Evolutionary conservation across 1,284 basidiomycete genomes (phyloP).

Genomic region (Irpex rosettiformis): DNA sequence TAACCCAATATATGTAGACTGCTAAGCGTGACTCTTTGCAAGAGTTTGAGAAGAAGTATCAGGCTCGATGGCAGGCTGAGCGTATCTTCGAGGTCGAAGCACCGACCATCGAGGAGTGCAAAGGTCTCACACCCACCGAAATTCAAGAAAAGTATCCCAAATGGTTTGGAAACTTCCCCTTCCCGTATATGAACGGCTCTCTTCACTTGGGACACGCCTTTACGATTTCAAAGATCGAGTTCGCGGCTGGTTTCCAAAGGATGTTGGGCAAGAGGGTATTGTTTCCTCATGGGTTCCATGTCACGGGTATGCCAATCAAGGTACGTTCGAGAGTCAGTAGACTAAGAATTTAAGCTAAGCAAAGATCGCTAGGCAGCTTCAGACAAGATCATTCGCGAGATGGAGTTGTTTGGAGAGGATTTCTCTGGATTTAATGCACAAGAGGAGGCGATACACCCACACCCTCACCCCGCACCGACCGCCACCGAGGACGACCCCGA

Average conservation of each 20-base stretch:
- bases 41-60: conserved; percentile 81
- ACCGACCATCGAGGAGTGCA: conserved; percentile 65
- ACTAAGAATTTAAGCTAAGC: not conserved
- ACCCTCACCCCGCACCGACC: conserved; percentile 10
- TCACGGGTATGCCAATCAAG: conserved; percentile 99
- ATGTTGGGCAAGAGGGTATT: conserved; percentile 94
- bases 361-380: conserved; percentile 69
- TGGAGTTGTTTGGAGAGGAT: conserved; percentile 92
- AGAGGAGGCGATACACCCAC: conserved; percentile 33
- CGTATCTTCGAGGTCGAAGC: conserved; percentile 83
- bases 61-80: conserved; percentile 73
- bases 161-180: conserved; percentile 97
- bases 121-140: conserved; percentile 60
- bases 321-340: conserved; percentile 40
- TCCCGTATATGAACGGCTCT: conserved; percentile 98
- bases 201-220: conserved; percentile 98
- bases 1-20: conserved; percentile 52
- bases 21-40: conserved; percentile 89
- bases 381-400: conserved; percentile 97
- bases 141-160: conserved; percentile 81
- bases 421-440: conserved; percentile 76
- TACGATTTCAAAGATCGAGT: conserved; percentile 98
- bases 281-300: conserved; percentile 96
- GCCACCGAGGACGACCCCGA: conserved; percentile 24
- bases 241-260: conserved; percentile 92